These are phyloP conservation scores for Symbiodinium pilosum DNA, from an alignment of 73 alveolate species.

Conservation along the genomic window DNA sequence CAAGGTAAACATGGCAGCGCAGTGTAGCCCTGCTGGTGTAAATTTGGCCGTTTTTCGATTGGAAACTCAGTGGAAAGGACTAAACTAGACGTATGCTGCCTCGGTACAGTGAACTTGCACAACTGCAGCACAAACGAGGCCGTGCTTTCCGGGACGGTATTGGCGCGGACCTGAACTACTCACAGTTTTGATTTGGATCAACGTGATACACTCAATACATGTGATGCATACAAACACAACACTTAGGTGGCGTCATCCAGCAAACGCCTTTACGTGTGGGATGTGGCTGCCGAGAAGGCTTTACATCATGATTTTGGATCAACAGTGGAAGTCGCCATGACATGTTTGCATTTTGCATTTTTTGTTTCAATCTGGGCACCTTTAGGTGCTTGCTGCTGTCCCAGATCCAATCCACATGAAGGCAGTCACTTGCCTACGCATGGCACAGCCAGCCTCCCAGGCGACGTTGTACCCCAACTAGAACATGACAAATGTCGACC, in stretches of 20 bases:
- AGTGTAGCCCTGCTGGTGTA: too few species aligned
- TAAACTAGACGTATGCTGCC: too few species aligned
- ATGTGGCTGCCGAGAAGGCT: constrained; percentile 89
- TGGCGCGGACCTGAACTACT: background rate
- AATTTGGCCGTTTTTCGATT: too few species aligned
- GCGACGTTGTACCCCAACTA: too few species aligned
- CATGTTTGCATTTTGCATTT: background rate
- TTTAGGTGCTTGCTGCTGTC: constrained; percentile 69
- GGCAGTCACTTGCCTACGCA: constrained; percentile 59
- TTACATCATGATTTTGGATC: background rate
- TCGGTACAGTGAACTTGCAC: background rate
- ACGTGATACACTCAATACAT: background rate
- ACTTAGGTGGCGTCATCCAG: constrained; percentile 75
- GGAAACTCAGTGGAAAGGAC: too few species aligned
- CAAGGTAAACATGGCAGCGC: too few species aligned
- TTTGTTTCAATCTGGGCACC: background rate
- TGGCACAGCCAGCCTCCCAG: constrained; percentile 53
- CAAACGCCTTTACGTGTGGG: constrained; percentile 89
- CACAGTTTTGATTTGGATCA: background rate
- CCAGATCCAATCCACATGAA: constrained; percentile 9
- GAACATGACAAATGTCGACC: too few species aligned
- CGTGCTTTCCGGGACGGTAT: constrained; percentile 56
- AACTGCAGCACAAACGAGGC: background rate
- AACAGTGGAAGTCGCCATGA: too few species aligned
- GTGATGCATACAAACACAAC: background rate